A percentile compares a stretch with the other conserved stretches of the same genome.
These are phyloP conservation scores for Kalanchoe fedtschenkoi DNA, from an alignment of 164 flowering plant species.

Conservation along the genomic window DNA sequence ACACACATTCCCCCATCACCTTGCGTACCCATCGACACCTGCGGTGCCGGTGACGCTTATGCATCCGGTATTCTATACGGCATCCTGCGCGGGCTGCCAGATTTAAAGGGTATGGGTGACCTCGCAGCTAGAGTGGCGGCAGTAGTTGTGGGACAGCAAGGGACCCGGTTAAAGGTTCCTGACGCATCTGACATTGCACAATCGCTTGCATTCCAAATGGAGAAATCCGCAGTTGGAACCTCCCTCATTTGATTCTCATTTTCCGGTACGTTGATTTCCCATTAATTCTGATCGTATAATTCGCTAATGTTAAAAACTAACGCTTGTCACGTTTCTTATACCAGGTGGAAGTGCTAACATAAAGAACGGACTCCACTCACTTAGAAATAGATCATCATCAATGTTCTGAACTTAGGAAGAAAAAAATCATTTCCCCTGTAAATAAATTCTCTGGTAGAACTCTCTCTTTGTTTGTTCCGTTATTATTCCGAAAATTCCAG, in stretches of 20 bases:
- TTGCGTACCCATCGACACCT: constrained; percentile 77
- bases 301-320: too few relatives aligned
- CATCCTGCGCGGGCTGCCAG: constrained; percentile 55
- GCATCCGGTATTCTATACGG: constrained; percentile 87
- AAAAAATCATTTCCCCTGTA: too few relatives aligned
- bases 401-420: too few relatives aligned
- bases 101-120: constrained; percentile 67
- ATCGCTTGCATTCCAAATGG: constrained; percentile 35
- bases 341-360: too few relatives aligned
- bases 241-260: constrained; percentile 12
- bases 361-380: too few relatives aligned
- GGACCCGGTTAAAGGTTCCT: constrained; percentile 71
- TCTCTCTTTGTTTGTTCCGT: too few relatives aligned
- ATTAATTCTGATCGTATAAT: too few relatives aligned
- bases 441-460: too few relatives aligned
- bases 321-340: too few relatives aligned
- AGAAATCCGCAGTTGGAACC: constrained; percentile 23
- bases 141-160: constrained; percentile 87
- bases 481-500: too few relatives aligned
- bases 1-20: constrained; percentile 72
- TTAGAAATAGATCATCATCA: too few relatives aligned
- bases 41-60: constrained; percentile 98
- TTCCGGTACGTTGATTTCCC: constrained; percentile 14
- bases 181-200: constrained; percentile 63
- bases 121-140: constrained; percentile 81